Evolutionary conservation across 345 rosid species (phyloP).

Genomic region (Luvunga scandens): DNA sequence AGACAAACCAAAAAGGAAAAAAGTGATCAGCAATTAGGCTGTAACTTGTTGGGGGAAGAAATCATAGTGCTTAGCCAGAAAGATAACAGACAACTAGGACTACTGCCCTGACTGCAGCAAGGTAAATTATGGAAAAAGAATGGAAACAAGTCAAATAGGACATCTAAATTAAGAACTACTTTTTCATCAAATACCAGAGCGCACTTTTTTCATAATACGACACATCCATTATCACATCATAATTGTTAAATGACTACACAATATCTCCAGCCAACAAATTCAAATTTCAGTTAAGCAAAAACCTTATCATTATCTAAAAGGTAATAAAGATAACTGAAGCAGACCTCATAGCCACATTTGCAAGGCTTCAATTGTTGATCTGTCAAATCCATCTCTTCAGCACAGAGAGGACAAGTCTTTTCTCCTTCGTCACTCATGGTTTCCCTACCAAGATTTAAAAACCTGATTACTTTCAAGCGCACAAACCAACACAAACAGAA

Average conservation of each 20-base stretch:
- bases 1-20: background rate
- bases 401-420: constrained; percentile 84
- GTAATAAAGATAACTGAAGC: background rate
- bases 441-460: constrained; percentile 28
- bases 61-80: background rate
- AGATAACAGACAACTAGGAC: background rate
- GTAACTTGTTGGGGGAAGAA: background rate
- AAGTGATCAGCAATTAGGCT: background rate
- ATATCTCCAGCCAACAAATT: background rate
- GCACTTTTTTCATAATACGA: background rate
- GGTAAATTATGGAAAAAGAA: background rate
- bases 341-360: constrained; percentile 93
- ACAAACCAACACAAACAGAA: background rate
- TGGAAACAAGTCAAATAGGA: background rate
- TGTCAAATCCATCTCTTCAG: constrained; percentile 92
- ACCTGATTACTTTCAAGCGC: background rate
- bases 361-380: constrained; percentile 96
- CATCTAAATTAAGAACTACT: background rate
- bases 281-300: background rate
- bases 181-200: background rate
- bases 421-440: constrained; percentile 86
- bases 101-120: background rate
- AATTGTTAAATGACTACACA: background rate
- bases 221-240: background rate
- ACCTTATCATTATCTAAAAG: background rate